A percentile compares a stretch with the other conserved stretches of the same genome.
These are phyloP conservation scores for Sophora flavescens DNA, from an alignment of 306 rosid genomes.

Conservation along the genomic window DNA sequence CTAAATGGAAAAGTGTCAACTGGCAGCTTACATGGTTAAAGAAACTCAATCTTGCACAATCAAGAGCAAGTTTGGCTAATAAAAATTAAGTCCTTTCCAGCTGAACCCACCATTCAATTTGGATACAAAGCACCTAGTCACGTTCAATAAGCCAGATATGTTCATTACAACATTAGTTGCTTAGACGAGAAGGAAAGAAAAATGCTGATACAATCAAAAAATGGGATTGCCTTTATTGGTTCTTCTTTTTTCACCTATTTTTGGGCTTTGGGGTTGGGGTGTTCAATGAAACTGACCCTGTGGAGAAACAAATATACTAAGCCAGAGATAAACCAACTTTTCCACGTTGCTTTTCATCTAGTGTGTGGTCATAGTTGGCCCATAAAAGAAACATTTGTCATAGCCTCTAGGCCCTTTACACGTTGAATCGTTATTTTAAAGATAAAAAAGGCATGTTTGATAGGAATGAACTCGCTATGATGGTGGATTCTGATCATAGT, in stretches of 20 bases:
- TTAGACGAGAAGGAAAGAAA: slow-evolving; percentile 19
- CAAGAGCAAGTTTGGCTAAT: slow-evolving; percentile 14
- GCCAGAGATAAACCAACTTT: slow-evolving; percentile 11
- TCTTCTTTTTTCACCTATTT: background rate
- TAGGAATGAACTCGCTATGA: background rate
- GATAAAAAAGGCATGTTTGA: background rate
- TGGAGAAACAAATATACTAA: background rate
- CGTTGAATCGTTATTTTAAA: slow-evolving; percentile 9
- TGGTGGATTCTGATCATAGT: background rate
- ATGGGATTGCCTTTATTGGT: background rate
- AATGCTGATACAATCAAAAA: slow-evolving; percentile 2
- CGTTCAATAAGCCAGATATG: background rate
- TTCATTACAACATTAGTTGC: slow-evolving; percentile 25
- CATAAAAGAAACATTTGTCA: slow-evolving; percentile 1
- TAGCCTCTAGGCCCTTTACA: background rate
- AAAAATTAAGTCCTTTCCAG: background rate
- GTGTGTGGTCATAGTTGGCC: background rate
- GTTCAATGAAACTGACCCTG: background rate
- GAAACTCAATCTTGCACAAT: slow-evolving; percentile 20
- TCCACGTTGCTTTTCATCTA: slow-evolving; percentile 6
- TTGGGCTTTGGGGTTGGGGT: background rate
- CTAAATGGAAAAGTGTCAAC: slow-evolving; percentile 10
- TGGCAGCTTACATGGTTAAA: slow-evolving; percentile 12
- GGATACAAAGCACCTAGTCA: slow-evolving; percentile 31
- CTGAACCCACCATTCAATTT: slow-evolving; percentile 25